Percentiles rank a stretch among this genome's conserved stretches.
Evolutionary conservation across 164 flowering plant genomes (phyloP).

Genomic region (Chimonanthus salicifolius): DNA sequence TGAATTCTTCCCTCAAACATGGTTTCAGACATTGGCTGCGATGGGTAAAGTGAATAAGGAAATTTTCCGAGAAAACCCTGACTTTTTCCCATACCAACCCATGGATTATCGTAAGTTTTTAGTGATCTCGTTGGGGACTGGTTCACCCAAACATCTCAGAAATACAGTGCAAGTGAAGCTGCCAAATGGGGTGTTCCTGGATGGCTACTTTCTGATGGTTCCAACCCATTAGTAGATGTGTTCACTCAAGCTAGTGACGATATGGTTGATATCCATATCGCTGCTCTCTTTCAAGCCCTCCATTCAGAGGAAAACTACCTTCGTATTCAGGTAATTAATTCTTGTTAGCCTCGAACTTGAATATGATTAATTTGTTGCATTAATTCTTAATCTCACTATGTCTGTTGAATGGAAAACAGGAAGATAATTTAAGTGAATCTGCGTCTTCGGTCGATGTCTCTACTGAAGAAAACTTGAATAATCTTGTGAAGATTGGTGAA

Average conservation of each 20-base stretch:
- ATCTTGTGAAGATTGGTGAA: slow-evolving; percentile 19
- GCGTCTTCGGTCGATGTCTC: slow-evolving; percentile 13
- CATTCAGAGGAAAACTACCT: slow-evolving; percentile 24
- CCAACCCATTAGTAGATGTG: slow-evolving; percentile 24
- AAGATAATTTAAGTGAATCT: slow-evolving; percentile 9
- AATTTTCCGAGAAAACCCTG: slow-evolving; percentile 12
- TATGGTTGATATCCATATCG: slow-evolving; percentile 27
- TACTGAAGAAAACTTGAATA: slow-evolving; percentile 14
- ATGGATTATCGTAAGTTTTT: slow-evolving; percentile 20
- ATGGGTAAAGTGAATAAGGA: slow-evolving; percentile 25
- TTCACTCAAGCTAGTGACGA: slow-evolving; percentile 32
- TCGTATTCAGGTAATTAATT: slow-evolving; percentile 24
- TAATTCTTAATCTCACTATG: too few species aligned
- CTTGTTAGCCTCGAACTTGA: too few species aligned
- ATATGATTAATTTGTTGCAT: too few species aligned
- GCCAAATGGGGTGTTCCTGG: slow-evolving; percentile 33
- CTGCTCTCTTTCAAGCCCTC: slow-evolving; percentile 23
- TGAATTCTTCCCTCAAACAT: too few species aligned
- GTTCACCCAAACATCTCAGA: slow-evolving; percentile 17
- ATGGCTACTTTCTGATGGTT: slow-evolving; percentile 22
- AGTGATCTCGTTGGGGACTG: slow-evolving; percentile 37
- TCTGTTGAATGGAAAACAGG: background rate
- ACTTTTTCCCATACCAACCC: slow-evolving; percentile 20
- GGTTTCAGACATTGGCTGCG: slow-evolving; percentile 22
- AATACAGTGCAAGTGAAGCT: slow-evolving; percentile 19